Evolutionary conservation across 225 moss, liverwort and hornwort genomes (phyloP).

Genomic region (Pseudoscleropodium purum): DNA sequence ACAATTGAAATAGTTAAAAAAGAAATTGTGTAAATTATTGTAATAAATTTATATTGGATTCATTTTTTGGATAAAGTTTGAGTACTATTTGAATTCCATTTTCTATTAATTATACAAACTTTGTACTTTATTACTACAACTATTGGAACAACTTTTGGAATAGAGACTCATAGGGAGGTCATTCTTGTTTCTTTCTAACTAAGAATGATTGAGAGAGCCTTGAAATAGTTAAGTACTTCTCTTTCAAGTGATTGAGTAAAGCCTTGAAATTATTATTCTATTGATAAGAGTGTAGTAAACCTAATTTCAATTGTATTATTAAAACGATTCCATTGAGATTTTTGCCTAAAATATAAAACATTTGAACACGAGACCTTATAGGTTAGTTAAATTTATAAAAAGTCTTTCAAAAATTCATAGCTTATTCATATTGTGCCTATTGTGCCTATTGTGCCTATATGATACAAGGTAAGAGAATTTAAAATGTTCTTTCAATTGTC

Average conservation of each 20-base stretch:
- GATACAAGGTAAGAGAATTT: neutral
- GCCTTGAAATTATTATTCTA: no score
- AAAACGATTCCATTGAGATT: no score
- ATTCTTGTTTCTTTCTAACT: neutral
- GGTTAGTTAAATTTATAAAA: neutral
- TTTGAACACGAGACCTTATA: neutral
- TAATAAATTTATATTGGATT: no score
- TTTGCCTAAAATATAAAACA: no score
- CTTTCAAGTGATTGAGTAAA: no score
- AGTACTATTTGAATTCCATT: no score
- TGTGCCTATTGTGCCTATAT: neutral
- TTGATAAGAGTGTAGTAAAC: no score
- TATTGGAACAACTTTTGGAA: neutral
- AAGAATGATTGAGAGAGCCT: neutral
- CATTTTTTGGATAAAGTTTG: no score
- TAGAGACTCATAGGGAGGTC: rapidly evolving
- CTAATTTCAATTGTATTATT: no score
- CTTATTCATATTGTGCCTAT: neutral
- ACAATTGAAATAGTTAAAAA: no score
- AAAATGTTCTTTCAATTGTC: neutral
- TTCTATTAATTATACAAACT: no score
- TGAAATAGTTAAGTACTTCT: neutral
- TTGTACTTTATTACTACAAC: neutral
- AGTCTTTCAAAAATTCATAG: neutral
- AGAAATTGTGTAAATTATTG: no score